Base-by-base conservation (phyloP, 129 eudicot genomes). In the Deinandra increscens region DNA sequence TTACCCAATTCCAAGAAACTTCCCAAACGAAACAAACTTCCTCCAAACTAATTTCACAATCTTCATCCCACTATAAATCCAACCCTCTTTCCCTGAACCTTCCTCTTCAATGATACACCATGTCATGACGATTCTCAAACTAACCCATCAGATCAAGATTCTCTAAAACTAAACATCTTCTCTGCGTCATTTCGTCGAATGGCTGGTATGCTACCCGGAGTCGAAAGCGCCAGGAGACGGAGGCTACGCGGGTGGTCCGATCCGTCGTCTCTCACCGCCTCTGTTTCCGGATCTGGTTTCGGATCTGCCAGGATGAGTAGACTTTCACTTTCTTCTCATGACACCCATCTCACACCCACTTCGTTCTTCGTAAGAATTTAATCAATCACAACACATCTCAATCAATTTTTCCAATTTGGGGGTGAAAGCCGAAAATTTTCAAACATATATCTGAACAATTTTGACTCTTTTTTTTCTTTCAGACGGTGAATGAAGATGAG, bases 141-240 rank as follows among this genome's bases (percentile, higher is more conserved):
- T 33, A 33, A 2, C 2, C 2, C 3, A 37, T 63, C 60, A 64
- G 9, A 53, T 61, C 68, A 53, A 13, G 13, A 18, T 46, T 33
- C 3, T 7, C 39, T 36, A 6, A 36, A 36, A 36, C 7, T 5
- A 1, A 50, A 4, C 15, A 15, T 23, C 13, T 7, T 17, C 4
- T 50, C 45, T 59, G 29, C 3, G 58, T 65, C 45, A 60, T 72
- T 60, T 60, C 65, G 22, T 68, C 42, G 1, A 74, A 82, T 82
- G 87, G 83, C 87, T 74, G 87, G 87, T 33, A 82, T 69, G 87
- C 75, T 82, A 54, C 87, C 87, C 38, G 87, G 87, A 49, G 87
- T 82, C n/a, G 84, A 82, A 82, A 66, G 66, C 1, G 87, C 87
- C 19, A 54, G 87, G 17, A 70, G 87, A 38, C 69, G 87, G 44